Percentiles rank a stretch among this genome's conserved stretches.
phyloP scores from a whole-genome alignment of 345 rosid genomes.

The Eucalyptus globulus region DNA sequence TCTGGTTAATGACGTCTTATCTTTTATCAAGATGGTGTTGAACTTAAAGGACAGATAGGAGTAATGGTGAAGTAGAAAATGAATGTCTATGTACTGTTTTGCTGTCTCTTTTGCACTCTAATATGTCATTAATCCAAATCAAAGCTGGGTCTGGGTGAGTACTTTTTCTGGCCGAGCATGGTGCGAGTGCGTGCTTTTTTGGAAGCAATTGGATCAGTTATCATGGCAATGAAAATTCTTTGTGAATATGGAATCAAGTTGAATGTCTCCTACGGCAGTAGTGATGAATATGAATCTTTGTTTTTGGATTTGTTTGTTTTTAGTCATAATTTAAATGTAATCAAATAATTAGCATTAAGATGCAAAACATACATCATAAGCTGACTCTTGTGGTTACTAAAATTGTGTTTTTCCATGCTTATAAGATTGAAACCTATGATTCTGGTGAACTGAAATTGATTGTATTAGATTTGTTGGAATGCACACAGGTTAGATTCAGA shows the following conservation, averaged over 20 bases:
- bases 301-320: neutral
- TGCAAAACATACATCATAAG: neutral
- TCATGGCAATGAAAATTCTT: neutral
- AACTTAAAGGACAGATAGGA: neutral
- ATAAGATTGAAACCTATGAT: neutral
- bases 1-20: neutral
- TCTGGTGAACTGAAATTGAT: neutral
- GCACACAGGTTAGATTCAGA: slow-evolving; percentile 21
- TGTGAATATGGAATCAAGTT: neutral
- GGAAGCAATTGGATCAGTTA: neutral
- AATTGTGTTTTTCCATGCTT: neutral
- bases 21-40: neutral
- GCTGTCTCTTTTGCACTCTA: neutral
- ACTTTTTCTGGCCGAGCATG: neutral
- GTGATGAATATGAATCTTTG: neutral
- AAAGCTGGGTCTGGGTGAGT: neutral
- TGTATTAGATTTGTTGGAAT: neutral
- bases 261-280: neutral
- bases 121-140: neutral
- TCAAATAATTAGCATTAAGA: neutral
- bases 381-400: neutral
- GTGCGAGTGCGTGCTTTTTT: neutral
- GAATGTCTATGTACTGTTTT: neutral
- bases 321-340: neutral
- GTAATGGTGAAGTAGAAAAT: neutral